These are phyloP conservation scores for Chlamydomonas sphaeroides DNA, from an alignment of 139 green algal genomes.

Conservation along the genomic window DNA sequence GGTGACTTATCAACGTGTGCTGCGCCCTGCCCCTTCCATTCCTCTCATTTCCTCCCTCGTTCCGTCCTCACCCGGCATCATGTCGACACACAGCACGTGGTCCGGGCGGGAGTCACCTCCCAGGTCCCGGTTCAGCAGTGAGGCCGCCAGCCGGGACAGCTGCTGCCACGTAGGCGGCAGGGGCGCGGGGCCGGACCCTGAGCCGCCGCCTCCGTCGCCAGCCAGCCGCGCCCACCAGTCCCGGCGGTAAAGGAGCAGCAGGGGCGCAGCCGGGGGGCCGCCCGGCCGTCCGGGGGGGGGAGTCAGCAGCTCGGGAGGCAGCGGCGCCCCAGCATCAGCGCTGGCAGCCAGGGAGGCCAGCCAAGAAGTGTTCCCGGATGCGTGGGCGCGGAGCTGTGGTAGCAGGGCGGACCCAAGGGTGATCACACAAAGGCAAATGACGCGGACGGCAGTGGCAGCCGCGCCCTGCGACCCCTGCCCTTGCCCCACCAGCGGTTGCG, in stretches of 20 bases:
- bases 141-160: not conserved
- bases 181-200: not conserved
- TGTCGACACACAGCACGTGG: conserved; percentile 17
- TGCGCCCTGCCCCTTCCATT: too few species aligned
- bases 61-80: too few species aligned
- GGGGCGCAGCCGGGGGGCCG: not conserved
- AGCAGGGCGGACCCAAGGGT: not conserved
- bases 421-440: not conserved
- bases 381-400: not conserved
- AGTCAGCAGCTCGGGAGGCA: not conserved
- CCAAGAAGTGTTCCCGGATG: conserved; percentile 1
- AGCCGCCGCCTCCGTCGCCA: too few species aligned
- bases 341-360: not conserved
- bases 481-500: not conserved
- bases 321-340: not conserved
- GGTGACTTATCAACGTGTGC: too few species aligned
- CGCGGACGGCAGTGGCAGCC: not conserved
- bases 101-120: not conserved
- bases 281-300: not conserved
- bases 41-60: too few species aligned
- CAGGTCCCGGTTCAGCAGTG: not conserved
- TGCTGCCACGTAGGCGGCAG: conserved; percentile 11
- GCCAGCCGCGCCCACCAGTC: conserved; percentile 17
- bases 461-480: not conserved
- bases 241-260: conserved; percentile 27